Evolutionary conservation across 257 asterid species (phyloP), one percentile per base, ranked within the genome.

Genomic region (Forsythia suspensa): DNA sequence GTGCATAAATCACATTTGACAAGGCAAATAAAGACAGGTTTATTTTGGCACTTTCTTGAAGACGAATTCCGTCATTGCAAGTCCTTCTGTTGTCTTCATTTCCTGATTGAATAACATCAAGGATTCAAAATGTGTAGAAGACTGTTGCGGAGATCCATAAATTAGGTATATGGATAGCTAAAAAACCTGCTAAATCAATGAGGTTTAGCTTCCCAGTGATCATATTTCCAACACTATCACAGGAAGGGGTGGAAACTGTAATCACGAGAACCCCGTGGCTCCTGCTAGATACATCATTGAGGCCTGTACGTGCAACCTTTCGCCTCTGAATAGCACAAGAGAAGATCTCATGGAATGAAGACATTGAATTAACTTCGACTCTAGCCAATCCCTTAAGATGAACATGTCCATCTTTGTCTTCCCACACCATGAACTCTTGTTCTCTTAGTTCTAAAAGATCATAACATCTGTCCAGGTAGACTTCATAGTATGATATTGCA

Each of bases 161-260:
- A 57, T 59, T 8, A 59, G 67, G 21, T 20, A 6, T n/a, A 20
- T 8, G 4, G 36, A 18, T 55, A 59, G 67, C 12, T 59, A 20
- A 59, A 20, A 57, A 86, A 95, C 99, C 99, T 95, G 99, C 99
- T 77, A 95, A 86, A 79, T 95, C 99, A 40, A 95, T 89, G 82
- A 95, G 98, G 82, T 92, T 93, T 40, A 95, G 92, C 88, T 93
- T 95, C 72, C 98, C 97, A 52, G 76, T 82, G 59, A 89, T 76
- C 78, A 57, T 18, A 40, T 82, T 79, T 63, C 82, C 86, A 36
- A 70, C 73, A 65, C 70, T 78, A 66, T 86, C 91, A 59, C 57
- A 76, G 0, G 76, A 74, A 72, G 88, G 95, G 20, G 91, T 84
- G 34, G 84, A 86, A 76, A 93, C 80, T 24, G 82, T 79, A 72